Evolutionary conservation across 2,329 filamentous ascomycete genomes (phyloP).

Genomic region (Fusarium chuoi): DNA sequence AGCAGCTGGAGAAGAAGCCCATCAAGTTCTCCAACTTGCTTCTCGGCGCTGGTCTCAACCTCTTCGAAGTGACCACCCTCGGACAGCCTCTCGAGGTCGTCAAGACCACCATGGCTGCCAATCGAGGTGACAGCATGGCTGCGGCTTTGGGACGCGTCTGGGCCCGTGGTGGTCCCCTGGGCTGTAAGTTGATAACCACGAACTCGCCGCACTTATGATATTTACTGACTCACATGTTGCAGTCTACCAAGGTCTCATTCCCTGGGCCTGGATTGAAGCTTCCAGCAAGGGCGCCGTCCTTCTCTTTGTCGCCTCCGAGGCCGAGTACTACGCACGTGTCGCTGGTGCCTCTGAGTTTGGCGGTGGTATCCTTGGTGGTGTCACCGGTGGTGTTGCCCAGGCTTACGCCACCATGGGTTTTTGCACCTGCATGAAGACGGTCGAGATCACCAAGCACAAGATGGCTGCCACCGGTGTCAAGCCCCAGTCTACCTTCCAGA

Average conservation of each 20-base stretch:
- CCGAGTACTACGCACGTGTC: constrained; percentile 90
- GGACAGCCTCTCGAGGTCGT: constrained; percentile 92
- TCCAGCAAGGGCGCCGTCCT: constrained; percentile 99
- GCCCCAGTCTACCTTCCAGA: constrained; percentile 90
- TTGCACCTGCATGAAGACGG: constrained; percentile 99
- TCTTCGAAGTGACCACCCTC: constrained; percentile 84
- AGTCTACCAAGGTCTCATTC: constrained; percentile 99
- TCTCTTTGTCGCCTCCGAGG: constrained; percentile 98
- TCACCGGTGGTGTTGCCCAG: constrained; percentile 94
- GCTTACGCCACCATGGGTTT: constrained; percentile 99
- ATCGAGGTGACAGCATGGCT: constrained; percentile 87
- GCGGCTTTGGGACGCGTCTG: constrained; percentile 88
- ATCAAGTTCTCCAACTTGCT: constrained; percentile 99
- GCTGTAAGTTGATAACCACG: constrained; percentile 75
- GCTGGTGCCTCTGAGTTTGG: constrained; percentile 88
- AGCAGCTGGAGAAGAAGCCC: constrained; percentile 93
- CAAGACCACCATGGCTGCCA: constrained; percentile 99
- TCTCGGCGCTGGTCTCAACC: constrained; percentile 90
- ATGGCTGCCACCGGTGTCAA: constrained; percentile 83
- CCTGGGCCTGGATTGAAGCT: constrained; percentile 99
- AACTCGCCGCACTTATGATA: neutral
- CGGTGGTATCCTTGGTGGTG: constrained; percentile 88
- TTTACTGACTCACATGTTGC: constrained; percentile 41
- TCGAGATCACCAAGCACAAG: constrained; percentile 99
- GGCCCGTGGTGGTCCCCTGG: constrained; percentile 90